phyloP scores from a whole-genome alignment of 1,284 basidiomycete genomes.

The Apiotrichum siamense region DNA sequence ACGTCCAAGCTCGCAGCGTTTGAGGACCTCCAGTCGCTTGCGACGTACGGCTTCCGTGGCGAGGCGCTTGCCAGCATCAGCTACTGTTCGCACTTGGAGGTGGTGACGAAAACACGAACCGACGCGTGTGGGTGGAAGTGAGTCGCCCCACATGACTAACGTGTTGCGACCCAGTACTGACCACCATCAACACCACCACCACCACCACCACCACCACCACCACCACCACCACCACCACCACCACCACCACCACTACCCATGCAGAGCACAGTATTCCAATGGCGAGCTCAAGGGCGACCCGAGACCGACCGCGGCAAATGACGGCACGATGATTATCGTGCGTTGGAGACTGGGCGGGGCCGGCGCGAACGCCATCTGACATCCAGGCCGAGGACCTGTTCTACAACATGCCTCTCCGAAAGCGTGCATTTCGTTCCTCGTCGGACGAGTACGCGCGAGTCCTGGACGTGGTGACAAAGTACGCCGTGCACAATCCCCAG shows the following conservation, averaged over 20 bases:
- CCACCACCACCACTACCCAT: too few relatives aligned
- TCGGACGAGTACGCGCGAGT: constrained; percentile 92
- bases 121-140: constrained; percentile 88
- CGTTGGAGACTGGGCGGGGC: too few relatives aligned
- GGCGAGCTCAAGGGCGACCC: constrained; percentile 69
- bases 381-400: constrained; percentile 87
- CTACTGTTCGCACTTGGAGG: constrained; percentile 81
- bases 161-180: background rate
- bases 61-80: constrained; percentile 96
- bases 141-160: constrained; percentile 37
- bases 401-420: constrained; percentile 85
- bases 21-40: constrained; percentile 75
- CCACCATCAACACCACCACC: too few relatives aligned
- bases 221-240: too few relatives aligned
- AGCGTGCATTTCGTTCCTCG: constrained; percentile 73
- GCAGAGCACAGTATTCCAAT: constrained; percentile 72
- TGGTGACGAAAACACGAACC: constrained; percentile 77
- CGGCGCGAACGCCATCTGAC: too few relatives aligned
- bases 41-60: constrained; percentile 94
- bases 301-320: constrained; percentile 85
- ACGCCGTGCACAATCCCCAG: constrained; percentile 85
- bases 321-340: constrained; percentile 85
- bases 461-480: constrained; percentile 87
- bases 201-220: too few relatives aligned
- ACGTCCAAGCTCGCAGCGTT: constrained; percentile 89